Base-by-base conservation (phyloP, 1,284 basidiomycete species). In the Ustilago lituana region DNA sequence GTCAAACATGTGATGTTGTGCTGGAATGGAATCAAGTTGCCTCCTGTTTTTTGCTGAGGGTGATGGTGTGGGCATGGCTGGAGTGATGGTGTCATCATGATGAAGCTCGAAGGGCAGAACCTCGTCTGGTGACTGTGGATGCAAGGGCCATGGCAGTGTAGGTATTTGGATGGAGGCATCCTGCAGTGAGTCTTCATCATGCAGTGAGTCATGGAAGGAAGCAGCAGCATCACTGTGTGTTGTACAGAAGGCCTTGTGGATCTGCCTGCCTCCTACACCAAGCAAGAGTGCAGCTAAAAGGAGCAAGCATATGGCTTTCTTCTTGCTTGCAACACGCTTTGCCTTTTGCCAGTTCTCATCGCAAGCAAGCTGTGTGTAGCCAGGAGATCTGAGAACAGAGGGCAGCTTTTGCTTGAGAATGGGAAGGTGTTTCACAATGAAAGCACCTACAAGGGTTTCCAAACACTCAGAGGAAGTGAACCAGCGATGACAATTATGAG, bases 161-260 rank as follows among this genome's bases (percentile, higher is more conserved):
- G 64, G 64, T 10, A 61, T 6, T 2, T 11, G 11, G 36, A 67
- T 53, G 5, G 29, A 32, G 6, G 58, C 52, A 45, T 67, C 64
- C 39, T 61, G 53, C 26, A 49, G 23, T 3, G 64, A 67, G 32
- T 67, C 64, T 24, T 57, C 45, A 23, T 67, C 64, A 49, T 62
- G 52, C 20, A 67, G 39, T 3, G 58, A 57, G 1, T 20, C n/a
- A 10, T 26, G 29, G 36, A 52, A 60, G 0, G 39, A 8, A 8
- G 56, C 45, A 9, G 26, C 9, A 0, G 20, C 5, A 2, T 22
- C 15, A n/a, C 26, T 38, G 8, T 31, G 27, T 2, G 27, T 3
- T 0, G 11, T 15, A 24, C 11, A 12, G 22, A 31, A 10, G n/a
- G 47, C 33, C 27, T 36, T 45, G 33, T 33, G 47, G 14, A 59